Evolutionary conservation across 768 basidiomycete genomes (phyloP).

Genomic region (Tulasnella calospora): DNA sequence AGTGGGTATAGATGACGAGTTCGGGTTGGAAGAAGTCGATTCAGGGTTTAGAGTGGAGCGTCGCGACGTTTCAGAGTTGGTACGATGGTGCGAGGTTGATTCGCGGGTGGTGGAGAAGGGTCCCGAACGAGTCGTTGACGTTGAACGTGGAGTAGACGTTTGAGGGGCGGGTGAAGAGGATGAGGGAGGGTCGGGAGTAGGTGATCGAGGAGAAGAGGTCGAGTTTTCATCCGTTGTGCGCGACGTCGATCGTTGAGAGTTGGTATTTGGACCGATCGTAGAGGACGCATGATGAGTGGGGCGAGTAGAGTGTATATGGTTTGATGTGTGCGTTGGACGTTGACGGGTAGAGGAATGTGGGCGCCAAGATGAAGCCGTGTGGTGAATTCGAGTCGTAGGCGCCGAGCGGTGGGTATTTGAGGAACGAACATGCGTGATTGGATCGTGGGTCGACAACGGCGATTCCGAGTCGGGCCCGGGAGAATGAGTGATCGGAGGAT

Average conservation of each 20-base stretch:
- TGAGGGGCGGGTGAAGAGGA: not conserved
- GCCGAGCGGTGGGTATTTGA: not conserved
- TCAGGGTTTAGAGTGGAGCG: not conserved
- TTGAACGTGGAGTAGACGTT: not conserved
- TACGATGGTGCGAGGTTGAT: not conserved
- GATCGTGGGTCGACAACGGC: not conserved
- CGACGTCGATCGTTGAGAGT: not conserved
- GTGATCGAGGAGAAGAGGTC: not conserved
- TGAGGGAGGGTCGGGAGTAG: not conserved
- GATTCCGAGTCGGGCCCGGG: not conserved
- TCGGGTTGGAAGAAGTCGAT: not conserved
- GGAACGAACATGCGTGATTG: not conserved
- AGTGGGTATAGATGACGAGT: not conserved
- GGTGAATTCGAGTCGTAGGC: not conserved
- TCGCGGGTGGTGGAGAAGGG: not conserved
- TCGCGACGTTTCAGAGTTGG: not conserved
- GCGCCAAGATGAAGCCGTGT: not conserved
- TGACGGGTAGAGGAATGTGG: not conserved
- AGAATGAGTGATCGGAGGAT: not conserved
- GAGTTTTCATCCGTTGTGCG: not conserved
- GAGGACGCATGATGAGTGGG: not conserved
- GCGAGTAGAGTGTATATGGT: not conserved
- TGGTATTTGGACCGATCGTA: not conserved
- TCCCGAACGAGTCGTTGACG: not conserved
- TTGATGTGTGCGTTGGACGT: not conserved